These are phyloP conservation scores for Trichoderma endophyticum DNA, from an alignment of 2,329 filamentous ascomycete species.

Conservation along the genomic window DNA sequence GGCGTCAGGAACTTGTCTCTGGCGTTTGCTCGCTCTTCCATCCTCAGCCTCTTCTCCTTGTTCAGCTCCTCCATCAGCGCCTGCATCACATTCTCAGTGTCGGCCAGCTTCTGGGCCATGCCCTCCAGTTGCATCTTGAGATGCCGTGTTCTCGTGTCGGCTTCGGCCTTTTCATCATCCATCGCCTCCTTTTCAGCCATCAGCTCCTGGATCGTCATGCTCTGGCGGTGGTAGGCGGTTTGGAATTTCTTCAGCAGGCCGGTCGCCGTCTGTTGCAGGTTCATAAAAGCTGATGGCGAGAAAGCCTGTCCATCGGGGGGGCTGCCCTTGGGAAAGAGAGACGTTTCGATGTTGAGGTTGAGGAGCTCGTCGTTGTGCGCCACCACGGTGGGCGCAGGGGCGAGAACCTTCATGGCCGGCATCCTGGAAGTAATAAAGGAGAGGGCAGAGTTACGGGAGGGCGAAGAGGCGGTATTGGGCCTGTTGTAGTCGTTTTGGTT, in stretches of 20 bases:
- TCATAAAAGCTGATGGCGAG: conserved; percentile 59
- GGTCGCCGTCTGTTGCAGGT: conserved; percentile 56
- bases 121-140: conserved; percentile 59
- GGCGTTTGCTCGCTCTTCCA: conserved; percentile 36
- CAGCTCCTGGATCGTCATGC: conserved; percentile 48
- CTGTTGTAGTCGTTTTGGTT: neutral
- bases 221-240: conserved; percentile 54
- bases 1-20: conserved; percentile 28
- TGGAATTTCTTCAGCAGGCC: conserved; percentile 57
- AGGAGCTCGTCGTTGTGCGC: conserved; percentile 51
- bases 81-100: conserved; percentile 52
- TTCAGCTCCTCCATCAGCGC: conserved; percentile 50
- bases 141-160: conserved; percentile 49
- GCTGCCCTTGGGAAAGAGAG: conserved; percentile 48
- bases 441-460: conserved; percentile 29
- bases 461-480: conserved; percentile 19
- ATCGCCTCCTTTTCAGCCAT: conserved; percentile 52
- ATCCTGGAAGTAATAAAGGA: conserved; percentile 47
- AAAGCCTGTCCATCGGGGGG: conserved; percentile 48
- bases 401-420: conserved; percentile 38
- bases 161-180: conserved; percentile 55
- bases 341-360: conserved; percentile 52
- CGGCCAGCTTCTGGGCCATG: conserved; percentile 51
- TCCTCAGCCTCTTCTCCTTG: conserved; percentile 47
- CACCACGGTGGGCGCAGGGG: conserved; percentile 24